Evolutionary conservation across 805 yeast species (phyloP), one percentile per base, ranked within the genome.

Genomic region (Wickerhamomyces ciferrii): DNA sequence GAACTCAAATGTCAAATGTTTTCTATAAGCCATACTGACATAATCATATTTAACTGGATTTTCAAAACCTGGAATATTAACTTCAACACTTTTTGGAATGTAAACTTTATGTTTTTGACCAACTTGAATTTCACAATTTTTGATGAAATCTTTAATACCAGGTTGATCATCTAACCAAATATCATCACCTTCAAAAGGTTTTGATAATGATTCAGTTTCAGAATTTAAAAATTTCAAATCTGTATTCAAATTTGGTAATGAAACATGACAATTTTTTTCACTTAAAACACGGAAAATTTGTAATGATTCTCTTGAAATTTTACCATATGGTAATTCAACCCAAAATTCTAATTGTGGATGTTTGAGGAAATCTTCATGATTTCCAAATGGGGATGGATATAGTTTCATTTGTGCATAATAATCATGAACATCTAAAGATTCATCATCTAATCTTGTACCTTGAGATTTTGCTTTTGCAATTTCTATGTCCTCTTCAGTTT

Each of bases 301-400:
- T 45, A 78, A 52, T 8, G 70, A 56, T n/a, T 65, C 71, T 31
- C 69, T 49, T 8, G 49, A 53, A 18, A 49, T 24, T 32, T 66
- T 73, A 1, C 71, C 71, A 35, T 50, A 58, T 13, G 65, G 64
- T n/a, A 48, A 59, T 42, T 71, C 76, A 32, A 74, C 62, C 81
- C 83, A 79, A 41, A 81, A 63, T 53, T 80, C 85, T 7, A 81
- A 60, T 1, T 83, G 80, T 3, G 85, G 83, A 41, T 67, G 69
- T 37, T 65, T 55, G 43, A 62, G 55, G 45, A 62, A 59, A 20
- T 56, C 46, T 4, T 46, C 53, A 8, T 56, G 53, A 6, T 53
- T 52, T 49, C 55, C 49, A 54, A 65, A 62, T 35, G 79, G 71
- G 6, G 73, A 64, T 1, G 82, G 81, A 9, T 69, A 54, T 44